These are phyloP conservation scores for Irpex sp. DNA, from an alignment of 1,284 basidiomycete genomes.

Conservation along the genomic window DNA sequence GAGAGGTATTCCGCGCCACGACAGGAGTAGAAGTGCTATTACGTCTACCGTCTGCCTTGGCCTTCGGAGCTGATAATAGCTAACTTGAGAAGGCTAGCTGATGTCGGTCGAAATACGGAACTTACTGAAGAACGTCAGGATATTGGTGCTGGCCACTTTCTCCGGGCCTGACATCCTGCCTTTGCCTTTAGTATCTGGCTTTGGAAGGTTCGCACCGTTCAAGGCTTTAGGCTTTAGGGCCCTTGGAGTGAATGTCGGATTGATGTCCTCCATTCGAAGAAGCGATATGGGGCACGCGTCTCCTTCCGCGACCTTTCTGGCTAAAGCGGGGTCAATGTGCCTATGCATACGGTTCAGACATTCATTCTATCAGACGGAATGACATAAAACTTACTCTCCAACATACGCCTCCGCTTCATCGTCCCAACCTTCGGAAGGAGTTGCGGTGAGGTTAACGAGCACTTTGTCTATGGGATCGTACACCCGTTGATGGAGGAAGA, in stretches of 20 bases:
- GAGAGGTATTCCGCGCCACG: not conserved
- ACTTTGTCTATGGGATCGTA: slow-evolving; percentile 71
- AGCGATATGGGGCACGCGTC: slow-evolving; percentile 77
- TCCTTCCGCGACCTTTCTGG: slow-evolving; percentile 70
- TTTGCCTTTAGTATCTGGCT: slow-evolving; percentile 27
- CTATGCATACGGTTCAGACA: slow-evolving; percentile 31
- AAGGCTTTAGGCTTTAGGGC: slow-evolving; percentile 34
- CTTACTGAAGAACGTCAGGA: slow-evolving; percentile 66
- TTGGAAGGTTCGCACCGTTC: slow-evolving; percentile 28
- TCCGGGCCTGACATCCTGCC: slow-evolving; percentile 18
- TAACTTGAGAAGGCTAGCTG: slow-evolving; percentile 23
- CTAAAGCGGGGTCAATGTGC: slow-evolving; percentile 53
- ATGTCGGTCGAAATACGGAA: slow-evolving; percentile 15
- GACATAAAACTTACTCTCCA: slow-evolving; percentile 53
- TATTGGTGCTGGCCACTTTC: slow-evolving; percentile 35
- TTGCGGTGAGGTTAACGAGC: slow-evolving; percentile 68
- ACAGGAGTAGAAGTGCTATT: slow-evolving; percentile 17
- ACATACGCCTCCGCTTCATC: slow-evolving; percentile 70
- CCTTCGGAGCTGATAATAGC: slow-evolving; percentile 44
- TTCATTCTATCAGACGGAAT: not conserved
- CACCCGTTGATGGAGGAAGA: slow-evolving; percentile 93
- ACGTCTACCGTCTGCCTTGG: slow-evolving; percentile 33
- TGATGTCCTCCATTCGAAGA: slow-evolving; percentile 75
- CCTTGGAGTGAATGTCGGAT: slow-evolving; percentile 64
- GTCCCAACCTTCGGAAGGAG: slow-evolving; percentile 52